Evolutionary conservation across 2,329 filamentous ascomycete species (phyloP).

Genomic region (Fusarium denticulatum): DNA sequence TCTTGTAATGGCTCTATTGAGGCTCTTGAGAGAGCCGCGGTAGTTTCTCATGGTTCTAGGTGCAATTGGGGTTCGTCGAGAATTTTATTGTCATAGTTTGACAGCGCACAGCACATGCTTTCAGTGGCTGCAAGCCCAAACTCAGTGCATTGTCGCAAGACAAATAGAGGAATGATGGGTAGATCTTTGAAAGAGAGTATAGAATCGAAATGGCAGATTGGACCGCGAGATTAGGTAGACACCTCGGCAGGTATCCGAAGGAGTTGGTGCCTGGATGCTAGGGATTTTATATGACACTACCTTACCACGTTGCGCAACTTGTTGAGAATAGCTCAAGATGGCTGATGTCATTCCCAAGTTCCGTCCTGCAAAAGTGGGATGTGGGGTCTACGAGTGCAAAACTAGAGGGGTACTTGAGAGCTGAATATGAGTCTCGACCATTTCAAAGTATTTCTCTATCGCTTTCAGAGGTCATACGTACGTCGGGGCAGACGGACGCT

Average conservation of each 20-base stretch:
- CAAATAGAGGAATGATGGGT: background rate
- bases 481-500: conserved; percentile 18
- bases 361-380: conserved; percentile 32
- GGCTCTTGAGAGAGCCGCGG: conserved; percentile 36
- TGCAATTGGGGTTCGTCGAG: conserved; percentile 15
- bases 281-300: conserved; percentile 21
- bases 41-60: conserved; percentile 35
- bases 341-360: conserved; percentile 43
- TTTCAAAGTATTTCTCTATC: conserved; percentile 18
- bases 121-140: conserved; percentile 18
- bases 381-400: background rate
- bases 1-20: conserved; percentile 30
- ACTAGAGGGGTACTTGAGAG: conserved; percentile 19
- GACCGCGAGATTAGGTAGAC: background rate
- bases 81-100: conserved; percentile 16
- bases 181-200: conserved; percentile 6
- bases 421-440: background rate
- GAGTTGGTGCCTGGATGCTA: background rate
- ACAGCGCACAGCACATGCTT: conserved; percentile 32
- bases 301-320: conserved; percentile 24
- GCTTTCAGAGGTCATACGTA: background rate
- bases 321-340: conserved; percentile 33
- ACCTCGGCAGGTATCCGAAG: background rate
- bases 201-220: background rate
- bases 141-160: conserved; percentile 21